Evolutionary conservation across 1,284 basidiomycete species (phyloP).

Genomic region (Fistulinella cinereoalba): DNA sequence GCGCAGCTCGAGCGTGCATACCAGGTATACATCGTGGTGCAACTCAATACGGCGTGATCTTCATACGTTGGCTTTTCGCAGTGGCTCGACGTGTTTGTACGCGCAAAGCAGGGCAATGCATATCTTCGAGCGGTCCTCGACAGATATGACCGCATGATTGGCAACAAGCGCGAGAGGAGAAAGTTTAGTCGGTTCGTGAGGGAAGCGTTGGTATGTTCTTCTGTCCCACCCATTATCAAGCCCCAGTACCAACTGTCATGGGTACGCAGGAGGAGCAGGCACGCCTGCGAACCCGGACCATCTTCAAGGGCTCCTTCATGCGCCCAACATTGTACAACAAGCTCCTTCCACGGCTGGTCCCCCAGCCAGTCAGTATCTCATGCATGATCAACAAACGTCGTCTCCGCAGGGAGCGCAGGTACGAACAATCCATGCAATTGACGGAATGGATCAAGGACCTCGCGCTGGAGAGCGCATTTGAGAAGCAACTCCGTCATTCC

Average conservation of each 20-base stretch:
- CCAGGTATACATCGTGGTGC: slow-evolving; percentile 37
- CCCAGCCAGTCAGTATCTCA: slow-evolving; percentile 67
- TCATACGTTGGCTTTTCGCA: slow-evolving; percentile 27
- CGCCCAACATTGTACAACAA: slow-evolving; percentile 59
- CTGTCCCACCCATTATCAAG: too few species aligned
- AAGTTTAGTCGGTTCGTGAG: slow-evolving; percentile 44
- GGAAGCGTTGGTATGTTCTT: slow-evolving; percentile 49
- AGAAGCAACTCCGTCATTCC: slow-evolving; percentile 37
- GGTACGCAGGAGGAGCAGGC: slow-evolving; percentile 45
- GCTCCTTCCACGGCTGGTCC: slow-evolving; percentile 73
- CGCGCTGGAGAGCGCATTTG: slow-evolving; percentile 53
- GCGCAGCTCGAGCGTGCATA: slow-evolving; percentile 49
- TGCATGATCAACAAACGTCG: slow-evolving; percentile 68
- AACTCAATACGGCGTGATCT: background rate
- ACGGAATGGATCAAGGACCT: slow-evolving; percentile 46
- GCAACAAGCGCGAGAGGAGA: slow-evolving; percentile 47
- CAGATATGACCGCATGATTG: slow-evolving; percentile 57
- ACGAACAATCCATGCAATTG: slow-evolving; percentile 34
- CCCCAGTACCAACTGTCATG: too few species aligned
- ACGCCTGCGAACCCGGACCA: slow-evolving; percentile 53
- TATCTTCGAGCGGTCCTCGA: slow-evolving; percentile 44
- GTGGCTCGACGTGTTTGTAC: slow-evolving; percentile 61
- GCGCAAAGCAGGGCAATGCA: slow-evolving; percentile 51
- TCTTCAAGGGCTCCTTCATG: slow-evolving; percentile 66
- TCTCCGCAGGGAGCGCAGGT: slow-evolving; percentile 45